phyloP scores from a whole-genome alignment of 169 alveolate genomes.

The Besnoitia besnoiti region DNA sequence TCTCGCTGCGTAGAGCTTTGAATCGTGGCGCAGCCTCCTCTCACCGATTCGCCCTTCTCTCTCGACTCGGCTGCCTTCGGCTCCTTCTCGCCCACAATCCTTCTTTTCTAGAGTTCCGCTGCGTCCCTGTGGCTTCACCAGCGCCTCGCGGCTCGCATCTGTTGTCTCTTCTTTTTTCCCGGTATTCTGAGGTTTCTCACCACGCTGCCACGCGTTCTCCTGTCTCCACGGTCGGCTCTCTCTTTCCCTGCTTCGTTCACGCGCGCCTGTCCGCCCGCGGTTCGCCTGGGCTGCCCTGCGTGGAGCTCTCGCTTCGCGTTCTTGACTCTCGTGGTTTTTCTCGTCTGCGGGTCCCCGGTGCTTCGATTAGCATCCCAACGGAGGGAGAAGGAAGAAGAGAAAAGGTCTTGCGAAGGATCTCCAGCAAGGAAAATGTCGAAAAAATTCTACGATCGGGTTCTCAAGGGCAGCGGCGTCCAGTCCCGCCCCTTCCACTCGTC shows the following conservation, averaged over 20 bases:
- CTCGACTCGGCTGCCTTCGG: background rate
- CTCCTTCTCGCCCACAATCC: background rate
- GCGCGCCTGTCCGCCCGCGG: no score
- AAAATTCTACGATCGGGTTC: slow-evolving; percentile 43
- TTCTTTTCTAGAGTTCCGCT: background rate
- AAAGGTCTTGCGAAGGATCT: no score
- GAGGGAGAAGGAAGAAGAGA: no score
- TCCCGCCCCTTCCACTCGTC: slow-evolving; percentile 12
- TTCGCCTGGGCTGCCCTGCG: no score
- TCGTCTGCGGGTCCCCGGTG: no score
- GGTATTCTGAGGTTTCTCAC: no score
- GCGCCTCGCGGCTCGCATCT: background rate
- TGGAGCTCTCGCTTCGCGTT: background rate
- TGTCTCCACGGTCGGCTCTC: no score
- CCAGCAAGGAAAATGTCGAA: slow-evolving; percentile 44
- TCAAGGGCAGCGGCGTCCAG: slow-evolving; percentile 36
- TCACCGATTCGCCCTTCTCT: no score
- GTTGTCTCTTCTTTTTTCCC: background rate
- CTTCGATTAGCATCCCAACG: no score
- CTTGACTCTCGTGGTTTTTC: no score
- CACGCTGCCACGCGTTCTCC: no score
- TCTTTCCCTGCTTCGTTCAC: no score
- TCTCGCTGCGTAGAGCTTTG: background rate
- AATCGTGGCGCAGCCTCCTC: background rate
- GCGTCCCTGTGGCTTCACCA: background rate